Conservation (phyloP, 116 monocot genomes). For the Dioscorea cayenensis region DNA sequence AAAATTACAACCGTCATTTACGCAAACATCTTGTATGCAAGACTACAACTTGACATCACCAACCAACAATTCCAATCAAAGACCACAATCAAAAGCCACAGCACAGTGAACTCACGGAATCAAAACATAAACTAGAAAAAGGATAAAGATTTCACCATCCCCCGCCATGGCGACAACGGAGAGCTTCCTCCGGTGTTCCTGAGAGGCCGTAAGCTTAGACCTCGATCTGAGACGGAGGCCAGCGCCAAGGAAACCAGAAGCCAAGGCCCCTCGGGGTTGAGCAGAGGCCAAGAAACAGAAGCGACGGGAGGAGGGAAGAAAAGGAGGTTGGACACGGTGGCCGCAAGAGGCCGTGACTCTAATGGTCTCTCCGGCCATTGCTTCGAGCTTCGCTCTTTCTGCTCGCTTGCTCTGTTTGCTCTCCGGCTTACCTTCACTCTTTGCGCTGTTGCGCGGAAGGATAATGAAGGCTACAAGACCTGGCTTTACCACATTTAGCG, state of each 20-base stretch:
- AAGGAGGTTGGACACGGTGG: not conserved
- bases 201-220: not conserved
- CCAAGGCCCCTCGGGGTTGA: constrained; percentile 11
- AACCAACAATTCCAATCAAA: constrained; percentile 3
- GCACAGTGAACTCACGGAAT: not conserved
- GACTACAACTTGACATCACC: not conserved
- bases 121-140: not conserved
- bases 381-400: not conserved
- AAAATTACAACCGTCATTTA: not conserved
- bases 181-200: constrained; percentile 7
- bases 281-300: not conserved
- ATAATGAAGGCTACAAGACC: not conserved
- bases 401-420: too few species aligned
- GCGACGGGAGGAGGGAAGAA: not conserved
- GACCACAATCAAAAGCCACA: not conserved
- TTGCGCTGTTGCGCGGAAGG: not conserved
- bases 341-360: not conserved
- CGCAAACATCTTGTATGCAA: not conserved
- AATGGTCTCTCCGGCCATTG: constrained; percentile 3
- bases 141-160: constrained; percentile 26
- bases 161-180: constrained; percentile 46
- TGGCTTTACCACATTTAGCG: not conserved
- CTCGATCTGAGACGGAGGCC: constrained; percentile 15
- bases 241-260: constrained; percentile 23
- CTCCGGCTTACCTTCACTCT: too few species aligned